Evolutionary conservation across 345 rosid species (phyloP).

Genomic region (Eutrema japonicum): DNA sequence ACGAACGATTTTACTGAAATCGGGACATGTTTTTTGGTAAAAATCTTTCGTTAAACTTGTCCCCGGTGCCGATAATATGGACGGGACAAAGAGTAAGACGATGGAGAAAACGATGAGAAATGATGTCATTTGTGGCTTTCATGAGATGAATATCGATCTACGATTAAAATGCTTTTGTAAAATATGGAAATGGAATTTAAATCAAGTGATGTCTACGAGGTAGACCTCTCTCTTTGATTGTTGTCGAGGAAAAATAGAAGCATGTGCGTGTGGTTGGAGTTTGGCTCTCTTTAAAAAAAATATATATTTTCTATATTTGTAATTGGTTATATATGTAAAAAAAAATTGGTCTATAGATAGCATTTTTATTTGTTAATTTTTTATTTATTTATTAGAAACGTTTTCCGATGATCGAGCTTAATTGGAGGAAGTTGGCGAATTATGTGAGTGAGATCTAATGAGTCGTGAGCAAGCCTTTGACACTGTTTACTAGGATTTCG

Average conservation of each 20-base stretch:
- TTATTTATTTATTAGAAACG: no score
- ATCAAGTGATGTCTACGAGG: constrained; percentile 23
- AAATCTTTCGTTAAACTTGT: constrained; percentile 33
- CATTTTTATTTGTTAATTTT: not conserved
- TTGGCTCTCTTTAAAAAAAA: not conserved
- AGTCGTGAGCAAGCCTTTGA: no score
- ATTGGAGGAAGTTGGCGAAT: no score
- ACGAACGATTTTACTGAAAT: constrained; percentile 49
- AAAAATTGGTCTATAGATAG: constrained; percentile 3
- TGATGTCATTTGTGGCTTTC: constrained; percentile 25
- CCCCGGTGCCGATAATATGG: constrained; percentile 9
- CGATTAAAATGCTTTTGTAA: not conserved
- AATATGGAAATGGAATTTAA: constrained; percentile 4
- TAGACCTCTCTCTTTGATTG: constrained; percentile 25
- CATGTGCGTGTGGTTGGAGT: constrained; percentile 33
- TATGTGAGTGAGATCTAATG: no score
- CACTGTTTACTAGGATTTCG: no score
- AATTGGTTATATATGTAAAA: not conserved
- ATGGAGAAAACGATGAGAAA: constrained; percentile 12
- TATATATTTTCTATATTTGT: constrained; percentile 24
- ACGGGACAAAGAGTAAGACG: constrained; percentile 28
- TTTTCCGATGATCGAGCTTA: no score
- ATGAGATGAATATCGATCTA: constrained; percentile 20
- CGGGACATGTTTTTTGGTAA: constrained; percentile 57
- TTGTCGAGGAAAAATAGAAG: constrained; percentile 23